Conservation (phyloP, 345 rosid genomes). For the Pistacia atlantica region DNA sequence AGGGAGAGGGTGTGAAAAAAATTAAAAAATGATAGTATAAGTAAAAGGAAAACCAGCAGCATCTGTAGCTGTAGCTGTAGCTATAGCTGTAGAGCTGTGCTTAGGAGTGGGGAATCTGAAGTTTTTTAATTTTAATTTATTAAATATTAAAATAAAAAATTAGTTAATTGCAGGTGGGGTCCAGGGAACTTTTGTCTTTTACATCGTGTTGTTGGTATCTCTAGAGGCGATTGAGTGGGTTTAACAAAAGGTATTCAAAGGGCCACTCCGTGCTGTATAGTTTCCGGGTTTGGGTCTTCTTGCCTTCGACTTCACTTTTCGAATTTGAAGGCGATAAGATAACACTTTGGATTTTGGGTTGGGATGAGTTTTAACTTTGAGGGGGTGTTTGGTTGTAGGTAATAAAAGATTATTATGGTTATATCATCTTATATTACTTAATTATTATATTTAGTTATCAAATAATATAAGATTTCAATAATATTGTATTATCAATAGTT, state of each 20-base stretch:
- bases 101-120: constrained; percentile 11
- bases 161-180: background rate
- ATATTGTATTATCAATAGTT: too few relatives aligned
- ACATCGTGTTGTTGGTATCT: constrained; percentile 1
- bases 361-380: too few relatives aligned
- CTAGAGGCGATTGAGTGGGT: background rate
- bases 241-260: background rate
- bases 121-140: background rate
- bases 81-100: background rate
- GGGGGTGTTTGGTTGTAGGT: too few relatives aligned
- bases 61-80: background rate
- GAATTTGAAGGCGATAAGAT: too few relatives aligned
- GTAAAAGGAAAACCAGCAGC: background rate
- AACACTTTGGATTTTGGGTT: too few relatives aligned
- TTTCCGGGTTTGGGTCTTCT: too few relatives aligned
- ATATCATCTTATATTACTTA: too few relatives aligned
- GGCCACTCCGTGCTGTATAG: background rate
- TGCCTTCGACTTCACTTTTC: too few relatives aligned
- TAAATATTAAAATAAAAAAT: too few relatives aligned
- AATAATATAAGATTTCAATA: too few relatives aligned
- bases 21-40: constrained; percentile 15
- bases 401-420: too few relatives aligned
- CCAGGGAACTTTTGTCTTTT: constrained; percentile 24
- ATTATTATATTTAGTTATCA: too few relatives aligned
- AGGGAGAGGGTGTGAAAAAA: background rate